Conservation (phyloP, 768 basidiomycete species). For the Boletus edulis region DNA sequence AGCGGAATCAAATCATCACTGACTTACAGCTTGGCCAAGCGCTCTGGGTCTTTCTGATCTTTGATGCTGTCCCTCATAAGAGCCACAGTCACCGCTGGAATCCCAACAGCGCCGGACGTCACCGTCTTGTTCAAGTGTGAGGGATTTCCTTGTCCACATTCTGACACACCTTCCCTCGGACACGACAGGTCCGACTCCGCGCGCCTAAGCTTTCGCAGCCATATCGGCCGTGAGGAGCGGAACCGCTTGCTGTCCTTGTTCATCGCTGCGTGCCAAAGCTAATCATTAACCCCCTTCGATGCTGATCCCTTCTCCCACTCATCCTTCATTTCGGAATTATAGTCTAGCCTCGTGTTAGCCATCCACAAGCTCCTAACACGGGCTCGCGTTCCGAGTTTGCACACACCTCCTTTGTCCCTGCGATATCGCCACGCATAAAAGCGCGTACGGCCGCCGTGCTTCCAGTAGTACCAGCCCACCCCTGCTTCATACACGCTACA, state of each 20-base stretch:
- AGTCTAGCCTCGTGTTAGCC: slow-evolving; percentile 34
- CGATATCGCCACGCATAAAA: slow-evolving; percentile 31
- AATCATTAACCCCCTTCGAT: slow-evolving; percentile 34
- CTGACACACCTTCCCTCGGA: neutral
- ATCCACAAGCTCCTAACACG: slow-evolving; percentile 30
- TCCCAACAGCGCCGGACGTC: slow-evolving; percentile 9
- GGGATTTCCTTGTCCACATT: slow-evolving; percentile 5
- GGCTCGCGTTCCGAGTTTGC: slow-evolving; percentile 28
- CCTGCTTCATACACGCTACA: slow-evolving; percentile 50
- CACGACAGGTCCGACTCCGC: slow-evolving; percentile 6
- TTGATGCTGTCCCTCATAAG: slow-evolving; percentile 23
- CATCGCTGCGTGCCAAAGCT: slow-evolving; percentile 29
- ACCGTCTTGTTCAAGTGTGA: slow-evolving; percentile 20
- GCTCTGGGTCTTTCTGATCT: slow-evolving; percentile 10
- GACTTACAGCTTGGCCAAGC: neutral
- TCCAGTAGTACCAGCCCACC: slow-evolving; percentile 31
- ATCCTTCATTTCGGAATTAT: slow-evolving; percentile 36
- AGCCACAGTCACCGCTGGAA: slow-evolving; percentile 10
- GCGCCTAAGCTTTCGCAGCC: slow-evolving; percentile 10
- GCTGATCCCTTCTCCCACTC: slow-evolving; percentile 35
- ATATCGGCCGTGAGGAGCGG: slow-evolving; percentile 27
- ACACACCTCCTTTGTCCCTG: slow-evolving; percentile 25
- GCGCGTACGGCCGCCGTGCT: slow-evolving; percentile 21
- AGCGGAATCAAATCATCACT: slow-evolving; percentile 28
- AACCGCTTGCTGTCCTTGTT: slow-evolving; percentile 23